These are phyloP conservation scores for Kwoniella newhampshirensis DNA, from an alignment of 768 basidiomycete species.

Conservation along the genomic window DNA sequence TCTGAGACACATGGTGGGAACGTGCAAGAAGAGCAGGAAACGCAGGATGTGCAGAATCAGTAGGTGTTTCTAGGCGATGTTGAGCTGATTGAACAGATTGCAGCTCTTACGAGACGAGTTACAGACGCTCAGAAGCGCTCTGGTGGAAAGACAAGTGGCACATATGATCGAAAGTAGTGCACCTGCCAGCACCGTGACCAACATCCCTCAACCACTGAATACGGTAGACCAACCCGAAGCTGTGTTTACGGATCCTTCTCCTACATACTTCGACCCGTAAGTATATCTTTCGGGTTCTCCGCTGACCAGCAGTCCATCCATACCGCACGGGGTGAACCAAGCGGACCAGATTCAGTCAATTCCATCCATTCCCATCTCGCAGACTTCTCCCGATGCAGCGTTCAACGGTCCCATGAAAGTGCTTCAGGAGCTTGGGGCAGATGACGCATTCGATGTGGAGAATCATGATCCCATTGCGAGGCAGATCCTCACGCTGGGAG, in stretches of 20 bases:
- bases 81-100: neutral
- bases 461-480: slow-evolving; percentile 13
- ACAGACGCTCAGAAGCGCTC: neutral
- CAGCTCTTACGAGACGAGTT: neutral
- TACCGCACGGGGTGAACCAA: too few relatives aligned
- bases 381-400: neutral
- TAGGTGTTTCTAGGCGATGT: neutral
- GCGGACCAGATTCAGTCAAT: neutral
- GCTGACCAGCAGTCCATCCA: slow-evolving; percentile 1
- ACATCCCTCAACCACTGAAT: too few relatives aligned
- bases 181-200: neutral
- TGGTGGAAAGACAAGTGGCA: neutral
- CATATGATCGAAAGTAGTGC: neutral
- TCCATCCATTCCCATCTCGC: neutral
- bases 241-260: neutral
- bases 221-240: neutral
- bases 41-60: neutral
- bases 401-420: slow-evolving; percentile 17
- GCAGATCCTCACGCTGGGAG: slow-evolving; percentile 15
- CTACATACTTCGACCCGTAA: neutral
- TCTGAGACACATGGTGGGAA: neutral
- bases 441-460: slow-evolving; percentile 12
- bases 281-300: neutral
- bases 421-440: slow-evolving; percentile 5
- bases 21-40: neutral